Base-by-base conservation (phyloP, 352 stramenopile species). In the Aphanomyces astaci region DNA sequence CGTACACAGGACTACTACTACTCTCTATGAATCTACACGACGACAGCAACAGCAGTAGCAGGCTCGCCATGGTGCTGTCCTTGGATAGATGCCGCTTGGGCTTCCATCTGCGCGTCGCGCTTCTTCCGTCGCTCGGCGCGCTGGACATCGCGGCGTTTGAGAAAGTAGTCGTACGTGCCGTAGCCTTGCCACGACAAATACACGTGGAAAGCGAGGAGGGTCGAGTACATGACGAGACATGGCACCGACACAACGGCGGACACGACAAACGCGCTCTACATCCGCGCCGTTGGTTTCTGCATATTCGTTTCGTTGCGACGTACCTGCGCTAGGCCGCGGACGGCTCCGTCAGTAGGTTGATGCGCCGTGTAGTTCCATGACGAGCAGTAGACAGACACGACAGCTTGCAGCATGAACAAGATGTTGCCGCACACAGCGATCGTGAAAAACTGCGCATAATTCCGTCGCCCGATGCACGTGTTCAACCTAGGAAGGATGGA, bases 361-460 rank as follows among this genome's bases (percentile, higher is more conserved):
- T 27, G 9, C 32, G 4, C 17, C 51, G 30, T 9, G 13, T 15
- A 39, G 11, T 59, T 11, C 51, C n/a, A 57, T 28, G n/a, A 27
- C 19, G 25, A 31, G 19, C 15, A 32, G 7, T 5, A 36, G 49
- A 63, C 5, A 24, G 17, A 55, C 28, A 28, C 48, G 51, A 59
- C 15, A 0, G 51, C 51, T 32, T 59, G 51, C 22, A 59, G 22
- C 25, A 30, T 36, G 24, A 59, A 59, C 10, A 59, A n/a, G 5
- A 59, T 28, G n/a, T 33, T 25, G 72, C 71, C 71, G 1, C 79
- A 84, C 64, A 78, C 79, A 0, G 86, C 86, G 63, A 95, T 84
- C 24, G 80, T 91, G 69, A 93, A 93, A 66, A 95, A 95, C 54
- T 93, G 84, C n/a, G 76, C 83, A 54, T 95, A 95, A 59, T 95